Percentiles rank a stretch among this genome's conserved stretches.
phyloP scores from a whole-genome alignment of 2,329 filamentous ascomycete species.

The Aspergillus hiratsukae region DNA sequence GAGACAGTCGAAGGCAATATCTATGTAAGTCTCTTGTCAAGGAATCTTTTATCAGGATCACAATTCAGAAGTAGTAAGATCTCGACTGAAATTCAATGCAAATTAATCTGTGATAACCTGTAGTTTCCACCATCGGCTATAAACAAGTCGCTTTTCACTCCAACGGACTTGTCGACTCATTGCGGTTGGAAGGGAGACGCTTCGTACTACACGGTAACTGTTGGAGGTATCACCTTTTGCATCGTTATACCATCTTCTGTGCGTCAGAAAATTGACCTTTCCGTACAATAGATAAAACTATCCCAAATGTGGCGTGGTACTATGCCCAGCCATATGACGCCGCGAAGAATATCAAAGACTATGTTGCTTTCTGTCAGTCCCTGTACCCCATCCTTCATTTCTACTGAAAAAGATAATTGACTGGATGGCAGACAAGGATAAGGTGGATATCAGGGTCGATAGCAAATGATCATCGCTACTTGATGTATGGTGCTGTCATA shows the following conservation, averaged over 20 bases:
- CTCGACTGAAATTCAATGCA: background rate
- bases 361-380: slow-evolving; percentile 56
- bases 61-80: background rate
- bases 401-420: background rate
- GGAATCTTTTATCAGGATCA: no score
- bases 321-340: slow-evolving; percentile 51
- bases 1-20: slow-evolving; percentile 57
- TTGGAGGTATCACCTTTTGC: slow-evolving; percentile 36
- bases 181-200: slow-evolving; percentile 58
- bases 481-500: background rate
- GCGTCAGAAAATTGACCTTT: background rate
- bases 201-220: slow-evolving; percentile 52
- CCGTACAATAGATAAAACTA: slow-evolving; percentile 35
- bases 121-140: slow-evolving; percentile 46
- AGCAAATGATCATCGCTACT: background rate
- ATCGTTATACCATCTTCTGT: background rate
- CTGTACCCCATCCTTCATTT: no score
- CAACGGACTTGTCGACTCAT: slow-evolving; percentile 45
- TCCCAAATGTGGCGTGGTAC: slow-evolving; percentile 57
- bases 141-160: slow-evolving; percentile 40
- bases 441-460: slow-evolving; percentile 24
- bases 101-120: background rate
- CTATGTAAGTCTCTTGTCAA: slow-evolving; percentile 38
- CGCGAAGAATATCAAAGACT: slow-evolving; percentile 48
- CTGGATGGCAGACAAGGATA: slow-evolving; percentile 28